Evolutionary conservation across 2,329 filamentous ascomycete genomes (phyloP).

Genomic region (Fusarium nematophilum): DNA sequence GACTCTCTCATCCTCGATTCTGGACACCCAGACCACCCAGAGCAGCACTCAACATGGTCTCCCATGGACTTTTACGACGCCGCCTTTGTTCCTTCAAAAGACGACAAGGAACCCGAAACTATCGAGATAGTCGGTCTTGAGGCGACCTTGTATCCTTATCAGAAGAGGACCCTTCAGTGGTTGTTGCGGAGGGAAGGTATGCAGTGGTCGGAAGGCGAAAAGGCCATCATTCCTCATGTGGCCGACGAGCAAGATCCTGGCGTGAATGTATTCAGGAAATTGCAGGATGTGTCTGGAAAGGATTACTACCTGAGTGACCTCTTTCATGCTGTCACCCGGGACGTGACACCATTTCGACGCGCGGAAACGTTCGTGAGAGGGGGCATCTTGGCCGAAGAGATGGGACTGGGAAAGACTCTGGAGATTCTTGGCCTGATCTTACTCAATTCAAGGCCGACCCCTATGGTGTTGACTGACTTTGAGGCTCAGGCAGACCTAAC

Average conservation of each 20-base stretch:
- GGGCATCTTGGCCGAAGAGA: conserved; percentile 82
- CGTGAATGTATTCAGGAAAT: conserved; percentile 47
- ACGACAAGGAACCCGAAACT: conserved; percentile 50
- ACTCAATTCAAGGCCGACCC: conserved; percentile 62
- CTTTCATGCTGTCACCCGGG: conserved; percentile 67
- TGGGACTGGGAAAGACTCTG: conserved; percentile 85
- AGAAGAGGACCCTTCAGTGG: conserved; percentile 77
- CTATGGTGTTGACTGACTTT: conserved; percentile 44
- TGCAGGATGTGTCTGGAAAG: conserved; percentile 49
- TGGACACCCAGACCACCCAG: not conserved
- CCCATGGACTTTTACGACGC: conserved; percentile 75
- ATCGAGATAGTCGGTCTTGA: conserved; percentile 58
- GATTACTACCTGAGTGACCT: conserved; percentile 70
- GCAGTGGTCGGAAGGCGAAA: conserved; percentile 51
- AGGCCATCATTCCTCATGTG: conserved; percentile 32
- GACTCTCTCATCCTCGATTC: conserved; percentile 48
- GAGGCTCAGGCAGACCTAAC: conserved; percentile 54
- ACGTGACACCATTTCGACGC: conserved; percentile 58
- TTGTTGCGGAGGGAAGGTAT: conserved; percentile 74
- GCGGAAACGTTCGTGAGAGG: conserved; percentile 59
- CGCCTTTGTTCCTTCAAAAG: conserved; percentile 69
- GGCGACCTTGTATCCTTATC: conserved; percentile 75
- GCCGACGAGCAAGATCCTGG: conserved; percentile 9
- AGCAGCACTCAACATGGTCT: conserved; percentile 48
- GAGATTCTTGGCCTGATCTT: conserved; percentile 79